Evolutionary conservation across 306 rosid genomes (phyloP), one percentile per base, ranked within the genome.

Genomic region (Echinosophora koreensis): DNA sequence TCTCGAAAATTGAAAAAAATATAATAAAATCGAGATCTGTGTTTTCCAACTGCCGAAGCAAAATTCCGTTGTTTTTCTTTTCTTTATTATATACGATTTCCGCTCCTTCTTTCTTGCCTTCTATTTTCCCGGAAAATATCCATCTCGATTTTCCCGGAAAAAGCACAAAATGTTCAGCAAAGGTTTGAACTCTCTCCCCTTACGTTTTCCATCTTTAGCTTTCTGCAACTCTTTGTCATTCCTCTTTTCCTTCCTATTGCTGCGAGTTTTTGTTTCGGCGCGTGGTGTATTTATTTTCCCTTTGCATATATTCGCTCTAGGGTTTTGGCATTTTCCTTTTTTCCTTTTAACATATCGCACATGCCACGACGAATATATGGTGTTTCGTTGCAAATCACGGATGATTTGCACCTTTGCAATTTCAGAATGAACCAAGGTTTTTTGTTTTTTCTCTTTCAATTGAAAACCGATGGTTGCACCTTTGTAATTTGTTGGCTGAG

Each of bases 41-140:
- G 74, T 80, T 80, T 82, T 38, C 88, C 84, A 82, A 85, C 88
- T 8, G 86, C 83, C 82, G 69, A 85, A 82, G 88, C 84, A 80
- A 83, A 66, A 74, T 50, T 72, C 69, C 56, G 77, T 80, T 71
- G 57, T 70, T 50, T 60, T 66, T 51, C 54, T 32, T 77, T 42
- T 59, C 16, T 34, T 22, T 42, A 4, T 22, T 42, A 4, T 9
- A 3, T 38, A 17, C 16, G 56, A 62, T 59, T 76, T 76, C 14
- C 4, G 37, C 42, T 67, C 55, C n/a, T 67, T 79, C 9, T 52
- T 59, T 18, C 59, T 16, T 37, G 65, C 69, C 28, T 64, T 81
- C 75, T 46, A 66, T 72, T 84, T 84, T 59, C 83, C 69, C 72
- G 88, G 88, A 85, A 86, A 84, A 44, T 78, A 76, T 84, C 65